Evolutionary conservation across 176 grass and related monocot genomes (phyloP).

Genomic region (Urochloa ruziziensis): DNA sequence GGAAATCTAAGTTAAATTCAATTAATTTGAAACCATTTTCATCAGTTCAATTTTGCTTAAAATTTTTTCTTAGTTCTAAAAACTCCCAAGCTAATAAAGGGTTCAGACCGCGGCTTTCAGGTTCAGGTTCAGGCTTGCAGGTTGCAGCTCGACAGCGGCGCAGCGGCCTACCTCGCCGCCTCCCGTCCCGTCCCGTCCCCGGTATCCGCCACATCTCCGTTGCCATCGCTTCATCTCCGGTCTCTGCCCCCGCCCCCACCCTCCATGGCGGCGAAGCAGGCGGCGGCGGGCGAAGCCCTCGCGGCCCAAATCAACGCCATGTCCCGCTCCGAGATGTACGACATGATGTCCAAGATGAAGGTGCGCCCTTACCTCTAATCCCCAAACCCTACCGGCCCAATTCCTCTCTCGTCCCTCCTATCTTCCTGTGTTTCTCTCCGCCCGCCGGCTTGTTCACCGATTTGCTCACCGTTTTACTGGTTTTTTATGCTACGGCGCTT

Average conservation of each 20-base stretch:
- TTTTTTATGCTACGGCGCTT: neutral
- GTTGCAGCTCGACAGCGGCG: neutral
- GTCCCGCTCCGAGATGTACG: conserved; percentile 82
- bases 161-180: neutral
- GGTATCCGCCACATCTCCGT: neutral
- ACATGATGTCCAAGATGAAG: conserved; percentile 93
- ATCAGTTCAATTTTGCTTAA: no score
- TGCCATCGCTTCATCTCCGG: conserved; percentile 10
- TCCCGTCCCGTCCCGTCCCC: neutral
- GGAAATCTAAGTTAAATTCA: neutral
- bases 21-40: neutral
- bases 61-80: no score
- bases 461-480: neutral
- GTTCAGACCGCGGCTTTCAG: neutral
- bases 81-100: neutral
- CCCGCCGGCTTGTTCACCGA: neutral
- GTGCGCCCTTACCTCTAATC: conserved; percentile 21
- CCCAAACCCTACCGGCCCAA: conserved; percentile 27
- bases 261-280: conserved; percentile 60
- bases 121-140: neutral
- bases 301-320: conserved; percentile 65
- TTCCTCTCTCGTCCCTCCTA: neutral
- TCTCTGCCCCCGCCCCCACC: neutral
- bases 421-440: neutral
- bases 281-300: conserved; percentile 52